Evolutionary conservation across 1,139 yeast species (phyloP), one percentile per base, ranked within the genome.

Genomic region (Hyphopichia wangnamkhiaoensis): DNA sequence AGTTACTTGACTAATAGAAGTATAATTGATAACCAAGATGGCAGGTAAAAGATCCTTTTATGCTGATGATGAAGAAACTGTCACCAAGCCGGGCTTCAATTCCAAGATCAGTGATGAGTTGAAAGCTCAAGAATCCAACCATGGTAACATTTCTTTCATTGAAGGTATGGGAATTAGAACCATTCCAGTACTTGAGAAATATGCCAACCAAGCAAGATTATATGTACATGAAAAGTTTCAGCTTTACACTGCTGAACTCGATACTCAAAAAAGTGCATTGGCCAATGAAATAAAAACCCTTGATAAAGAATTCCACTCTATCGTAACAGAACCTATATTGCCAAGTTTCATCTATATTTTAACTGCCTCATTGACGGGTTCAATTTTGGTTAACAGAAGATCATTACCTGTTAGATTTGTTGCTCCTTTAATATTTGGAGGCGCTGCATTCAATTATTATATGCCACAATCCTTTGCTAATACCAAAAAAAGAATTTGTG

Each of bases 101-200:
- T 49, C 63, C 26, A 59, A 63, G 25, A 71, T 74, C 25, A 44
- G 68, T 12, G 40, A 52, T 10, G 66, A 65, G 32, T 58, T 75
- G 48, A 56, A 63, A 45, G 52, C 59, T 30, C 49, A 69, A 46
- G 80, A 74, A 50, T 54, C 71, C 1, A 42, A 62, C 4, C 74
- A 74, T 44, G 71, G 74, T 7, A 61, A 68, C 34, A 66, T 68
- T 28, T 55, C 71, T 6, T 67, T 72, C 37, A 57, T 77, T 35
- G 61, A 76, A 19, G 83, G 83, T n/a, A 77, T 77, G 76, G 69
- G 69, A 5, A 65, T 79, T 37, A 62, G 80, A 44, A 58, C 79
- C 6, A 59, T 76, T 3, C 78, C 80, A 24, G 57, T 56, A 38
- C 61, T 78, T 42, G 80, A 78, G 48, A 49, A 58, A 16, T 68